These are phyloP conservation scores for Penicillium dipodomyicola DNA, from an alignment of 495 filamentous ascomycete species.

Conservation along the genomic window DNA sequence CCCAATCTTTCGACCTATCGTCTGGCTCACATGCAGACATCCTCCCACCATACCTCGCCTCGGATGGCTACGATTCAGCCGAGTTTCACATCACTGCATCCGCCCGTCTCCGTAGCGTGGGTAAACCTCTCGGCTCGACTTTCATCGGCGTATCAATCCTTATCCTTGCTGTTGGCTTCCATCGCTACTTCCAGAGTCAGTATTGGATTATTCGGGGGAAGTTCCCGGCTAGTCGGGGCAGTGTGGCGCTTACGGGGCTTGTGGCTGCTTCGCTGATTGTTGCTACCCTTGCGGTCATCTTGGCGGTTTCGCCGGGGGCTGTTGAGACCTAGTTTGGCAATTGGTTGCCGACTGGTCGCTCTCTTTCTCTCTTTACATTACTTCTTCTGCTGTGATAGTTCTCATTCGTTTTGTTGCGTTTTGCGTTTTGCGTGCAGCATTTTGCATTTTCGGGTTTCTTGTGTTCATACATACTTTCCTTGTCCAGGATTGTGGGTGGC, in stretches of 20 bases:
- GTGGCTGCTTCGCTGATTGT: slow-evolving; percentile 70
- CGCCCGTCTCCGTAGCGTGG: slow-evolving; percentile 66
- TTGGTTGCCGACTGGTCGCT: not conserved
- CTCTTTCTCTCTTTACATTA: not conserved
- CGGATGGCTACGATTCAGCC: slow-evolving; percentile 14
- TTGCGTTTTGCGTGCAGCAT: slow-evolving; percentile 5
- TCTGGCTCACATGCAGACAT: slow-evolving; percentile 18
- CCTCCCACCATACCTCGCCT: slow-evolving; percentile 20
- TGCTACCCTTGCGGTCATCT: slow-evolving; percentile 65
- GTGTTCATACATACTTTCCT: not conserved
- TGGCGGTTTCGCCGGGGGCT: slow-evolving; percentile 58
- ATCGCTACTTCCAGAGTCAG: slow-evolving; percentile 63
- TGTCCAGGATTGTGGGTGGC: not conserved
- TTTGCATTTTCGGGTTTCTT: slow-evolving; percentile 1
- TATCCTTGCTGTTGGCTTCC: slow-evolving; percentile 78
- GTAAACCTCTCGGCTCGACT: slow-evolving; percentile 89
- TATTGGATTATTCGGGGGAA: slow-evolving; percentile 92
- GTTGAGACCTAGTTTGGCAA: slow-evolving; percentile 37
- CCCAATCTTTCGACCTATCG: slow-evolving; percentile 7
- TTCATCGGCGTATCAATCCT: slow-evolving; percentile 87
- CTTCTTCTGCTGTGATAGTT: not conserved
- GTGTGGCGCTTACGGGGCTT: slow-evolving; percentile 72
- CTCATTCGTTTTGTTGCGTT: not conserved
- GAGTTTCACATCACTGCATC: slow-evolving; percentile 11
- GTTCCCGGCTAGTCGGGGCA: slow-evolving; percentile 88